Percentiles rank a stretch among this genome's conserved stretches.
Conservation (phyloP, 441 rosid genomes). For the Manihot esculenta region DNA sequence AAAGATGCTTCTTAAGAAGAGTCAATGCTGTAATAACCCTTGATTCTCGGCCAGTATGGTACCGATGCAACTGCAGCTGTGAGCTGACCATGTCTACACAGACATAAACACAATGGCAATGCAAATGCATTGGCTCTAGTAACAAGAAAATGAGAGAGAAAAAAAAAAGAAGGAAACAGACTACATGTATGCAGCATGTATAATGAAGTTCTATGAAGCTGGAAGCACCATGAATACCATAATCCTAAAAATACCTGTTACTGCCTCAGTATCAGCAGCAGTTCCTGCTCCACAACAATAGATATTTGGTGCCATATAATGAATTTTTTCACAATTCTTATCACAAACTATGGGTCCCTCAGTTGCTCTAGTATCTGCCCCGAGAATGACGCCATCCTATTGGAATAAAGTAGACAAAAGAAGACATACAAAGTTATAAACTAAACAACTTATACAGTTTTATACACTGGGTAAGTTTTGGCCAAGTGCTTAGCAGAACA, state of each 20-base stretch:
- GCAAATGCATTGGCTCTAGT: not conserved
- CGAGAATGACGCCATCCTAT: slow-evolving; percentile 96
- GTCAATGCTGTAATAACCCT: slow-evolving; percentile 91
- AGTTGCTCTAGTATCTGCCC: slow-evolving; percentile 96
- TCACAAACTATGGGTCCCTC: slow-evolving; percentile 97
- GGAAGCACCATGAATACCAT: not conserved
- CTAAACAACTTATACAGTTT: slow-evolving; percentile 45
- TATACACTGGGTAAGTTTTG: not conserved
- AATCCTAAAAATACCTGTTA: slow-evolving; percentile 61
- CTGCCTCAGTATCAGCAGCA: slow-evolving; percentile 99
- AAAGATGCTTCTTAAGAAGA: slow-evolving; percentile 89
- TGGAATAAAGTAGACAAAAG: not conserved
- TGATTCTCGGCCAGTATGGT: slow-evolving; percentile 88
- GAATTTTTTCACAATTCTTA: slow-evolving; percentile 97
- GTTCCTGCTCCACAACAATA: slow-evolving; percentile 99
- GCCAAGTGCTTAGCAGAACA: not conserved
- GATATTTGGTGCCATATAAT: slow-evolving; percentile 96
- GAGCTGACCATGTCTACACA: slow-evolving; percentile 92
- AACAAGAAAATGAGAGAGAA: not conserved
- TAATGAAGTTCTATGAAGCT: not conserved
- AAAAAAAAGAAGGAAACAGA: too few species aligned
- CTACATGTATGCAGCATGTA: not conserved
- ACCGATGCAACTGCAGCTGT: slow-evolving; percentile 88
- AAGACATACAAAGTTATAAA: not conserved
- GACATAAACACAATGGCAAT: slow-evolving; percentile 8